Evolutionary conservation across 352 stramenopile species (phyloP).

Genomic region (Globisporangium yorkense): DNA sequence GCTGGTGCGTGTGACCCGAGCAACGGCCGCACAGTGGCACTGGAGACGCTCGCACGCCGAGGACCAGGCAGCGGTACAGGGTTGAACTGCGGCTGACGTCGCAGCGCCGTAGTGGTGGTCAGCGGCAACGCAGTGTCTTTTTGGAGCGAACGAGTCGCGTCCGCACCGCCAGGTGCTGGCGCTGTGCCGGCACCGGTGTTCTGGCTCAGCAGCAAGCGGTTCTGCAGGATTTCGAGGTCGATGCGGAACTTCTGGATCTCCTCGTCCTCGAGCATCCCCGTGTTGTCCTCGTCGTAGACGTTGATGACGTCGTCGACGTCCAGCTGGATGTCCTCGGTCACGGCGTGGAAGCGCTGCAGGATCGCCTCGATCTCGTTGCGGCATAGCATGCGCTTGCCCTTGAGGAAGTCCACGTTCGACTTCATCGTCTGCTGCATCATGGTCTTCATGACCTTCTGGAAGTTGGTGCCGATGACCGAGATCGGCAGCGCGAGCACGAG

Average conservation of each 20-base stretch:
- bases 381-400: constrained; percentile 64
- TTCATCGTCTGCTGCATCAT: constrained; percentile 77
- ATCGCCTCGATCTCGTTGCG: constrained; percentile 73
- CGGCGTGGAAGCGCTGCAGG: constrained; percentile 60
- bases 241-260: constrained; percentile 63
- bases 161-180: neutral
- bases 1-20: neutral
- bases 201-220: constrained; percentile 44
- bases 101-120: neutral
- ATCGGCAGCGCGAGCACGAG: constrained; percentile 86
- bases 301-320: constrained; percentile 75
- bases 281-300: constrained; percentile 78
- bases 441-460: constrained; percentile 82
- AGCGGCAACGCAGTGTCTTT: neutral
- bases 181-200: neutral
- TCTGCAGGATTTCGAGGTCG: constrained; percentile 69
- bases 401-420: constrained; percentile 69
- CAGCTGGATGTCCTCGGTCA: constrained; percentile 67
- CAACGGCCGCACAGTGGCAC: neutral
- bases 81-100: neutral
- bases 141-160: neutral
- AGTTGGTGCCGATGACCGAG: constrained; percentile 86
- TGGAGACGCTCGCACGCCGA: neutral
- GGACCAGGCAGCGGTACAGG: neutral
- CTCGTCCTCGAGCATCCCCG: constrained; percentile 68